phyloP scores from a whole-genome alignment of 805 yeast species.

The Starmerella floris region DNA sequence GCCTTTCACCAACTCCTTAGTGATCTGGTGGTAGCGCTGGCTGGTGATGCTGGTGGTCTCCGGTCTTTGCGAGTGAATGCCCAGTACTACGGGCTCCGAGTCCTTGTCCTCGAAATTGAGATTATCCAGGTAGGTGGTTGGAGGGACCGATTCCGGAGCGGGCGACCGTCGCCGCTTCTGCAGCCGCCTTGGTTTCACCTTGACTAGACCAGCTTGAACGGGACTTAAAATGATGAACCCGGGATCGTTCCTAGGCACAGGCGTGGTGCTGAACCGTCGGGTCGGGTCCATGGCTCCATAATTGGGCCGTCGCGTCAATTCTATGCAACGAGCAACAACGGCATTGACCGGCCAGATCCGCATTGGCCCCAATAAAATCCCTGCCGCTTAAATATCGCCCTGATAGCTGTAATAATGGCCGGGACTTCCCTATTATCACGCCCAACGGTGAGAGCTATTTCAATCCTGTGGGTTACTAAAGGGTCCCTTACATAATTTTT shows the following conservation, averaged over 20 bases:
- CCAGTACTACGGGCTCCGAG: conserved; percentile 6
- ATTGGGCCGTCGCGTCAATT: too few species aligned
- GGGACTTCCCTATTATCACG: too few species aligned
- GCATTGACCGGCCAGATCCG: too few species aligned
- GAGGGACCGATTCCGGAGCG: neutral
- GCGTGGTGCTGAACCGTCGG: neutral
- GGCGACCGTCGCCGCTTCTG: neutral
- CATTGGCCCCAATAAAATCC: too few species aligned
- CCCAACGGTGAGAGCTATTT: too few species aligned
- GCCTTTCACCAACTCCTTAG: conserved; percentile 20
- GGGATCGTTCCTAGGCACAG: neutral
- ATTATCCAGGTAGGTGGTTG: conserved; percentile 1
- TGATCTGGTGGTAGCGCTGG: conserved; percentile 17
- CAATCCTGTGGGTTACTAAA: too few species aligned
- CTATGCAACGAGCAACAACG: too few species aligned
- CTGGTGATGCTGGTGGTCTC: conserved; percentile 6
- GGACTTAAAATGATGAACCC: conserved; percentile 12
- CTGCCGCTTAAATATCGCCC: too few species aligned
- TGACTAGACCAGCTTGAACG: conserved; percentile 12
- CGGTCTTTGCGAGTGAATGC: conserved; percentile 14
- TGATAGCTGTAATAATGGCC: too few species aligned
- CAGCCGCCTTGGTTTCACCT: conserved; percentile 1
- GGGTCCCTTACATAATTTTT: neutral
- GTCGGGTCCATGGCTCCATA: too few species aligned
- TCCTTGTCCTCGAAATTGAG: neutral